Percentiles rank a stretch among this genome's conserved stretches.
phyloP scores from a whole-genome alignment of 1,284 basidiomycete species.

The Lentinula novae-zelandiae region DNA sequence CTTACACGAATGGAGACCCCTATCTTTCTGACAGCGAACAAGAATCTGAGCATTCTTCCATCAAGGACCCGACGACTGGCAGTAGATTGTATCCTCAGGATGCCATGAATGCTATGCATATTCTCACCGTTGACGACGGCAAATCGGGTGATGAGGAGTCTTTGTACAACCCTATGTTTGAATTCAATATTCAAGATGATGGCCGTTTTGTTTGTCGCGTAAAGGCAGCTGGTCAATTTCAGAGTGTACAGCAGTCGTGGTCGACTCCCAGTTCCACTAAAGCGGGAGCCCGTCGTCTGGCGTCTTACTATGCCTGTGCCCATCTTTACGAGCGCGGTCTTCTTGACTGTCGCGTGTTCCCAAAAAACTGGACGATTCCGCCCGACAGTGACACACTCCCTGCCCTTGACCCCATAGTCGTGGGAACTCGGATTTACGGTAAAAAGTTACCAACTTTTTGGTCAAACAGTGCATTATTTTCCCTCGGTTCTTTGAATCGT shows the following conservation, averaged over 20 bases:
- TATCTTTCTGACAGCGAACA: slow-evolving; percentile 47
- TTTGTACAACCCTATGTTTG: slow-evolving; percentile 35
- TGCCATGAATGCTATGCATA: slow-evolving; percentile 51
- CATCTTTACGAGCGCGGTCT: slow-evolving; percentile 45
- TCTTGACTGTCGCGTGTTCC: slow-evolving; percentile 50
- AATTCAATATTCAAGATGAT: slow-evolving; percentile 26
- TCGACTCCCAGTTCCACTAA: slow-evolving; percentile 44
- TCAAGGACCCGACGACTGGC: slow-evolving; percentile 57
- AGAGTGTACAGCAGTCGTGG: slow-evolving; percentile 35
- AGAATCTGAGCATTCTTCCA: slow-evolving; percentile 28
- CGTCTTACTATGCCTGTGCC: slow-evolving; percentile 53
- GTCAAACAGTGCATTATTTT: slow-evolving; percentile 36
- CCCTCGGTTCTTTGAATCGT: slow-evolving; percentile 15
- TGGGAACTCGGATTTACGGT: slow-evolving; percentile 50
- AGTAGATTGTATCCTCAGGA: slow-evolving; percentile 52
- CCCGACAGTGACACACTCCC: slow-evolving; percentile 17
- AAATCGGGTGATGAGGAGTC: slow-evolving; percentile 8
- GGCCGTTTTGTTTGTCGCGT: slow-evolving; percentile 44
- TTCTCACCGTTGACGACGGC: slow-evolving; percentile 33
- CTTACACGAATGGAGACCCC: slow-evolving; percentile 36
- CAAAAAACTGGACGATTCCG: slow-evolving; percentile 26
- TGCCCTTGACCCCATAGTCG: slow-evolving; percentile 24
- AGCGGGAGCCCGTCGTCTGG: slow-evolving; percentile 52
- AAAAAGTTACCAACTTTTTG: slow-evolving; percentile 63
- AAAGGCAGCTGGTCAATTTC: slow-evolving; percentile 33